Percentiles rank a stretch among this genome's conserved stretches.
phyloP scores from a whole-genome alignment of 305 asterid species.

The Plantago coronopus region DNA sequence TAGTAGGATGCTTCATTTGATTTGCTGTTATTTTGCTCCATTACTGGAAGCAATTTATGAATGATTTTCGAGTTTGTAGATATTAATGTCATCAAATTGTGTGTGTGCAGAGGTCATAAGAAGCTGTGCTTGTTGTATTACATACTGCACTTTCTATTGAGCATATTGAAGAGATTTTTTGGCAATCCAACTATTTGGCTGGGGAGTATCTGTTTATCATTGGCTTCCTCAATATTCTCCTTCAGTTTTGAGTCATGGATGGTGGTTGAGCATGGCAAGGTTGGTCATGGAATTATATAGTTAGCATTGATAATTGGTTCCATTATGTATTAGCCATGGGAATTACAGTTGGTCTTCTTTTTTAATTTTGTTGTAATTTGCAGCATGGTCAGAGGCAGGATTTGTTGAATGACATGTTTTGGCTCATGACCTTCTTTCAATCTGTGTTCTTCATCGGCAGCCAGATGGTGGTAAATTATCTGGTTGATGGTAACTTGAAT shows the following conservation, averaged over 20 bases:
- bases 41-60: not conserved
- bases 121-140: slow-evolving; percentile 62
- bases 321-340: slow-evolving; percentile 1
- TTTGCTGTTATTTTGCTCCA: not conserved
- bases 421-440: slow-evolving; percentile 76
- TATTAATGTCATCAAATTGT: slow-evolving; percentile 2
- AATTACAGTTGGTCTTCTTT: not conserved
- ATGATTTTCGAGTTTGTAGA: not conserved
- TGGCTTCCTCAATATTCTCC: slow-evolving; percentile 69
- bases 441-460: slow-evolving; percentile 63
- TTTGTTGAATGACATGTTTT: slow-evolving; percentile 77
- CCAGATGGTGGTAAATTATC: slow-evolving; percentile 69
- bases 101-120: slow-evolving; percentile 65
- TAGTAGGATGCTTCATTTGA: not conserved
- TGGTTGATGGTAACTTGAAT: slow-evolving; percentile 41
- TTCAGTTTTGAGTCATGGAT: slow-evolving; percentile 84
- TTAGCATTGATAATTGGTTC: slow-evolving; percentile 16
- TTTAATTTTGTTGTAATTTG: slow-evolving; percentile 15
- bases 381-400: slow-evolving; percentile 89
- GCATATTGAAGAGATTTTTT: slow-evolving; percentile 45
- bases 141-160: slow-evolving; percentile 54
- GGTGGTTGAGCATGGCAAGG: slow-evolving; percentile 84
- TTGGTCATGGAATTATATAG: slow-evolving; percentile 24
- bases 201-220: slow-evolving; percentile 54
- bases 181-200: slow-evolving; percentile 54